phyloP scores from a whole-genome alignment of 164 flowering plant species.

The Liquidambar formosana region DNA sequence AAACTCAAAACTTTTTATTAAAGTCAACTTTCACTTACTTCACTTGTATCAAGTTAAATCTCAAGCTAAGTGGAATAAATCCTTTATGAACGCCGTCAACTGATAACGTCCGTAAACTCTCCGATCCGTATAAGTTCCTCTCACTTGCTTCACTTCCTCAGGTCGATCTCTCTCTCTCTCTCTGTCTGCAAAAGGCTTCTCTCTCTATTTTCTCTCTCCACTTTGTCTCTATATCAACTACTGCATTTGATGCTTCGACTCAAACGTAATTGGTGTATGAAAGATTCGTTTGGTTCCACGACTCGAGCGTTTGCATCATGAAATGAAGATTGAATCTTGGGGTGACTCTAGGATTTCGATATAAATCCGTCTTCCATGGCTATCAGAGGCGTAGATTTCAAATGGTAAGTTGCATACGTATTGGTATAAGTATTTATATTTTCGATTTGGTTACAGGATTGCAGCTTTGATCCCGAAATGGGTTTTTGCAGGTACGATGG shows the following conservation, averaged over 20 bases:
- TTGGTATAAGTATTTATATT: not conserved
- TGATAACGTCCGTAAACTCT: not conserved
- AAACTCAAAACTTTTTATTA: too few relatives aligned
- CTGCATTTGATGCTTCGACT: not conserved
- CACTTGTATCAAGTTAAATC: too few relatives aligned
- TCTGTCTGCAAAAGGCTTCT: not conserved
- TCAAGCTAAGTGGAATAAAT: too few relatives aligned
- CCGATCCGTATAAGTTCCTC: not conserved
- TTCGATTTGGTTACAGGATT: not conserved
- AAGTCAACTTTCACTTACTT: too few relatives aligned
- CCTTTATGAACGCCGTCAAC: too few relatives aligned
- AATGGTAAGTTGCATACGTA: conserved; percentile 52
- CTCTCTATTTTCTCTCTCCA: not conserved
- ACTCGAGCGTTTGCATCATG: not conserved
- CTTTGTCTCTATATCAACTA: conserved; percentile 1
- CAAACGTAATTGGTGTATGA: not conserved
- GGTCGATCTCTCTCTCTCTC: not conserved
- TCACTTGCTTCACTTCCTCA: not conserved
- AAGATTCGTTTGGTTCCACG: not conserved
- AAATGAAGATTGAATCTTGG: conserved; percentile 5
- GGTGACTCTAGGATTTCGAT: conserved; percentile 19
- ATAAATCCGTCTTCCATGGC: conserved; percentile 50
- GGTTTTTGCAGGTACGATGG: conserved; percentile 90
- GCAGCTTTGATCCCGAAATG: not conserved
- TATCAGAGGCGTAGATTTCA: conserved; percentile 82